Evolutionary conservation across 805 yeast genomes (phyloP).

Genomic region (Candida gorgasii): DNA sequence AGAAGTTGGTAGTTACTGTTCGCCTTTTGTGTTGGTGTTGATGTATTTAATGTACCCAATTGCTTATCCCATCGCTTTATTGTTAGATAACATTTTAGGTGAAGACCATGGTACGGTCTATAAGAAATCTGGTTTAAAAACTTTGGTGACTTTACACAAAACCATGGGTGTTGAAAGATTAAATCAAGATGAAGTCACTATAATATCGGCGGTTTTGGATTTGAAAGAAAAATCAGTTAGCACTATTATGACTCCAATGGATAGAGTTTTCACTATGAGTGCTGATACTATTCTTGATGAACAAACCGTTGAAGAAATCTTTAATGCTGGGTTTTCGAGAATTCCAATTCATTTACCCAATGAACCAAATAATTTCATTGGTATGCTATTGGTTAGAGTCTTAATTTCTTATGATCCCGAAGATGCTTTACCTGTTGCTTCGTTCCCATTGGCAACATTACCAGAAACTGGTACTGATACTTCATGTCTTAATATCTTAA

Average conservation of each 20-base stretch:
- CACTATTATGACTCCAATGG: conserved; percentile 91
- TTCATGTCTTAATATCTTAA: conserved; percentile 88
- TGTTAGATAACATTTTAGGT: conserved; percentile 81
- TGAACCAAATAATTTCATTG: conserved; percentile 88
- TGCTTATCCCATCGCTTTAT: conserved; percentile 84
- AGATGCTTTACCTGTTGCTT: conserved; percentile 87
- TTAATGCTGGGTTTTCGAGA: conserved; percentile 92
- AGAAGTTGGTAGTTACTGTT: conserved; percentile 83
- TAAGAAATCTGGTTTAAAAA: conserved; percentile 88
- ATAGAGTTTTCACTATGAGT: conserved; percentile 83
- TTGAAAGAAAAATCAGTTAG: conserved; percentile 87
- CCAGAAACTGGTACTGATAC: conserved; percentile 94
- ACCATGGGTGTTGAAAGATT: conserved; percentile 95
- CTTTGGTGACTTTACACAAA: conserved; percentile 87
- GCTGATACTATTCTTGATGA: conserved; percentile 84
- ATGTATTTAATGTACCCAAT: conserved; percentile 92
- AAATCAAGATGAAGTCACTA: conserved; percentile 94
- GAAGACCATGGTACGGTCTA: conserved; percentile 96
- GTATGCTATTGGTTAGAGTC: conserved; percentile 91
- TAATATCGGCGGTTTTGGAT: conserved; percentile 90
- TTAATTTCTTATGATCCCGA: conserved; percentile 96
- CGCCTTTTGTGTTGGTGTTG: conserved; percentile 80
- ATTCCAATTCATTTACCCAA: conserved; percentile 91
- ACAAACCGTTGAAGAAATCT: conserved; percentile 79
- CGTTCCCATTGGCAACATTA: conserved; percentile 91